A percentile compares a stretch with the other conserved stretches of the same genome.
These are phyloP conservation scores for Alternaria conjuncta DNA, from an alignment of 2,329 filamentous ascomycete genomes.

Conservation along the genomic window DNA sequence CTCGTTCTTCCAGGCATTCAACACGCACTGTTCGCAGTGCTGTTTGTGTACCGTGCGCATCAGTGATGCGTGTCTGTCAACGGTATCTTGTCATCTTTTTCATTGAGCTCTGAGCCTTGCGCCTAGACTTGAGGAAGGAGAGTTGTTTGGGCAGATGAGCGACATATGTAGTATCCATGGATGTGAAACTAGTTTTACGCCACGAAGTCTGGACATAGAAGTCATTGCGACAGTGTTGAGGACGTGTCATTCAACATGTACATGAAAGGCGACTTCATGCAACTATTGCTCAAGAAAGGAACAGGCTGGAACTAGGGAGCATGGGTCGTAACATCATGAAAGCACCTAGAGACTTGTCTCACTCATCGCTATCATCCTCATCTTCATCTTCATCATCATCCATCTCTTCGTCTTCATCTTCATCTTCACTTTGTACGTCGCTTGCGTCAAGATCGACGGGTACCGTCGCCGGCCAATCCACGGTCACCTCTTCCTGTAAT, in stretches of 20 bases:
- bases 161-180: not conserved
- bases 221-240: not conserved
- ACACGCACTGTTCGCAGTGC: not conserved
- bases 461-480: conserved; percentile 20
- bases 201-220: rapidly evolving
- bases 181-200: not conserved
- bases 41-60: not conserved
- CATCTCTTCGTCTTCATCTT: conserved; percentile 27
- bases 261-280: not conserved
- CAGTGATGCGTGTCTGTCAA: not conserved
- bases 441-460: not conserved
- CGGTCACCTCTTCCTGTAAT: conserved; percentile 16
- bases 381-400: conserved; percentile 17
- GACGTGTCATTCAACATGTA: not conserved
- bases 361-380: not conserved
- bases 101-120: not conserved
- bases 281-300: not conserved
- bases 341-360: not conserved
- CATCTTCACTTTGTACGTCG: conserved; percentile 4
- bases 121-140: not conserved
- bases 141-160: not conserved
- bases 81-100: not conserved
- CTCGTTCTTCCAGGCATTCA: not conserved
- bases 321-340: not conserved
- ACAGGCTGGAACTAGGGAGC: not conserved